Evolutionary conservation across 768 basidiomycete genomes (phyloP), one percentile per base, ranked within the genome.

Genomic region (Strobilomyces echinocephalus): DNA sequence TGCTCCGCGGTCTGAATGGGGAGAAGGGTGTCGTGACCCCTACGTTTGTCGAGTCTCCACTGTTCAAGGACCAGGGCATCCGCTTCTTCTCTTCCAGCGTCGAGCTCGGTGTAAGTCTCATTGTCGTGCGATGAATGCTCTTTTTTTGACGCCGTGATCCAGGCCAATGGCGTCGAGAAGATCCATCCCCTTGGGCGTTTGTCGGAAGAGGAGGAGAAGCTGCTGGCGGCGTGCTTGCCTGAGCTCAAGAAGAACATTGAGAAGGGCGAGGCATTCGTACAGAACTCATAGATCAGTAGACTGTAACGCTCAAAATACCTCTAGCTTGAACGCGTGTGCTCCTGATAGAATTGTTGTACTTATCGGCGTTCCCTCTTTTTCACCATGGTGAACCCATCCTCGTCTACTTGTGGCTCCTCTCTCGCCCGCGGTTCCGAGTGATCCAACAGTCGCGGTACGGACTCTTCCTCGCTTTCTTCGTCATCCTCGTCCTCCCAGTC

Each of bases 181-280:
- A 97, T 99, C 69, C 78, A 90, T 76, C 83, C 86, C 18, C 66
- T 98, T 57, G 97, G 97, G 33, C 64, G 78, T 33, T 63, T 99
- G 62, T 81, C 91, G 33, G 76, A 84, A 30, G 81, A 86, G 67
- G 97, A 99, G 77, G 72, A 94, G 79, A 82, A 83, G 69, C 79
- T 97, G 54, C 76, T 99, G 64, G 87, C 83, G 24, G 93, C 86
- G 31, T 91, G 88, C 78, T 69, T 94, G 64, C 91, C 91, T 60
- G 91, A 93, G 62, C 82, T 99, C 64, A 89, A 90, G 83, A 94
- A 90, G 85, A 97, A 97, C 83, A 95, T 97, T 64, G 89, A 91
- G 74, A 97, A 94, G 85, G 94, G 94, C 74, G 83, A 79, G 73
- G 79, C 80, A 41, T 91, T 91, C 59, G 87, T 81, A 60, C 80